Evolutionary conservation across 768 basidiomycete species (phyloP).

Genomic region (Boletus vermiculosoides): DNA sequence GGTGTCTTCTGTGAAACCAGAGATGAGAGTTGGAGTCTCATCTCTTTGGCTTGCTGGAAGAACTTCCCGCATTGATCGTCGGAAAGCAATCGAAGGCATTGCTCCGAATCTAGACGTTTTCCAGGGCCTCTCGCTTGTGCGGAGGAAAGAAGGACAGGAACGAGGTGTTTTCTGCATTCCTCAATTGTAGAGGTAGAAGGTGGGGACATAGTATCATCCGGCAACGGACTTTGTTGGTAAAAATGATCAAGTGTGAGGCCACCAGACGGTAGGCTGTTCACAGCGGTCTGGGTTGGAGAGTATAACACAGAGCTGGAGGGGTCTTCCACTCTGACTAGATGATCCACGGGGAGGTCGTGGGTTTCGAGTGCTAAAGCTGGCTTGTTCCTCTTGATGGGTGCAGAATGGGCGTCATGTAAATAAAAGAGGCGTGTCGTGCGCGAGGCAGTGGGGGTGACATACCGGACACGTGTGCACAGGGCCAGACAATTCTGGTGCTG

Average conservation of each 20-base stretch:
- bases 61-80: conserved; percentile 26
- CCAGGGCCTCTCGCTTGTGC: conserved; percentile 16
- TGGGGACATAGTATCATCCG: conserved; percentile 7
- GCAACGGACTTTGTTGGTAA: background rate
- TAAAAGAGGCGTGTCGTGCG: background rate
- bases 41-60: conserved; percentile 25
- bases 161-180: conserved; percentile 26
- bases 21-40: conserved; percentile 23
- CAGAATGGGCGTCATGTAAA: conserved; percentile 2
- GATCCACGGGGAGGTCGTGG: conserved; percentile 8
- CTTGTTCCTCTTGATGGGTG: conserved; percentile 6
- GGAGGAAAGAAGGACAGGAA: conserved; percentile 24
- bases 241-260: background rate
- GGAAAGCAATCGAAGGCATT: conserved; percentile 27
- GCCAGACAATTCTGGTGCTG: background rate
- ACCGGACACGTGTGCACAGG: conserved; percentile 18
- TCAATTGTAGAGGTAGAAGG: conserved; percentile 20
- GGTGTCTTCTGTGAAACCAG: conserved; percentile 5
- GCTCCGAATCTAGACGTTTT: conserved; percentile 13
- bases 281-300: conserved; percentile 14
- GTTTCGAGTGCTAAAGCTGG: conserved; percentile 18
- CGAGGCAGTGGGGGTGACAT: conserved; percentile 13
- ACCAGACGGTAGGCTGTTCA: conserved; percentile 9
- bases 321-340: conserved; percentile 3
- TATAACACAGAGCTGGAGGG: background rate